phyloP scores from a whole-genome alignment of 1,284 basidiomycete species.

The Exsudoporus floridanus region DNA sequence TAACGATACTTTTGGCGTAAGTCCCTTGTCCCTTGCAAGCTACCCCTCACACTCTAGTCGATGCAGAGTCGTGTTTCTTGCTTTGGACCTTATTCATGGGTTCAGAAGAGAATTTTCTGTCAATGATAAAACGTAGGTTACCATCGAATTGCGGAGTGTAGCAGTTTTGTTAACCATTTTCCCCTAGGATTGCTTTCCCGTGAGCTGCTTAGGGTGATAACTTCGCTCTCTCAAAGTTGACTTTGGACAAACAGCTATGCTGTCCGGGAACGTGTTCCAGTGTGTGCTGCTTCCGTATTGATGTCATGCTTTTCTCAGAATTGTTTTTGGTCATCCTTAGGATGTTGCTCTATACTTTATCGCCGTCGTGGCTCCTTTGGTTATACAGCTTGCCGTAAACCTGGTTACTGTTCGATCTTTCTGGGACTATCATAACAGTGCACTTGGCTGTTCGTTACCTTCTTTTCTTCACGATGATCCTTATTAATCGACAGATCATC shows the following conservation, averaged over 20 bases:
- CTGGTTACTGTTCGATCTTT: slow-evolving; percentile 69
- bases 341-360: slow-evolving; percentile 64
- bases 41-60: background rate
- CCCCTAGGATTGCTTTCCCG: slow-evolving; percentile 52
- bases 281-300: slow-evolving; percentile 35
- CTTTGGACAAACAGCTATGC: slow-evolving; percentile 64
- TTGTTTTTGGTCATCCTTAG: slow-evolving; percentile 32
- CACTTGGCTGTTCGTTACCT: slow-evolving; percentile 65
- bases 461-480: slow-evolving; percentile 11
- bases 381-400: slow-evolving; percentile 70
- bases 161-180: background rate
- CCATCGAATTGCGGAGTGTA: background rate
- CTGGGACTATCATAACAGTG: slow-evolving; percentile 87
- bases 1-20: slow-evolving; percentile 72
- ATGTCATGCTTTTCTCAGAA: background rate
- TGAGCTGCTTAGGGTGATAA: slow-evolving; percentile 39
- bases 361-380: slow-evolving; percentile 64
- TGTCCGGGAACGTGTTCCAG: slow-evolving; percentile 81
- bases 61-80: slow-evolving; percentile 62
- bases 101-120: slow-evolving; percentile 85
- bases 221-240: slow-evolving; percentile 17
- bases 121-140: slow-evolving; percentile 67
- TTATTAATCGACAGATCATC: background rate
- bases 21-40: slow-evolving; percentile 30
- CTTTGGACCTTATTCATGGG: slow-evolving; percentile 72